Conservation (phyloP, 2,329 filamentous ascomycete species). For the Westerdykella ornata region DNA sequence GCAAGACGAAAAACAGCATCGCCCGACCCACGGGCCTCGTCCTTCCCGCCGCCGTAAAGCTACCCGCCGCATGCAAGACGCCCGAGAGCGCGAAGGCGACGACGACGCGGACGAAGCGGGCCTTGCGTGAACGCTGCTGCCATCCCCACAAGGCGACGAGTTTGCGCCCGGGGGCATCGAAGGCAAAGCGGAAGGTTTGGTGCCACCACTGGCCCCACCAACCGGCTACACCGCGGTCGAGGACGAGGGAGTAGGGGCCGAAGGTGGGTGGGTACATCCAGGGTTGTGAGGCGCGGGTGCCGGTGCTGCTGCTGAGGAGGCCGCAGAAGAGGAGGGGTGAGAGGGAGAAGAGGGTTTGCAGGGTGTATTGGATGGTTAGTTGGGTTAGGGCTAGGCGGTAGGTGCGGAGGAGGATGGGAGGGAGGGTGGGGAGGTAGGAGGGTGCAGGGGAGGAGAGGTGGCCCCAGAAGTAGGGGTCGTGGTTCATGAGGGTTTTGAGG, state of each 20-base stretch:
- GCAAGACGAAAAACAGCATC: constrained; percentile 64
- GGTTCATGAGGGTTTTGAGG: constrained; percentile 60
- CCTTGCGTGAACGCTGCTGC: constrained; percentile 29
- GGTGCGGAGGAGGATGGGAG: constrained; percentile 41
- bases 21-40: constrained; percentile 46
- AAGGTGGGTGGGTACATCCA: constrained; percentile 58
- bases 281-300: constrained; percentile 52
- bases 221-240: constrained; percentile 66
- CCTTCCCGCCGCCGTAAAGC: constrained; percentile 55
- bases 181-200: constrained; percentile 73
- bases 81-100: constrained; percentile 62
- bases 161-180: constrained; percentile 54
- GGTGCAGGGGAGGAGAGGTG: constrained; percentile 40
- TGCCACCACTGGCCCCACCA: constrained; percentile 90
- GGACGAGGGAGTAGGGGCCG: constrained; percentile 48
- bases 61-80: constrained; percentile 64
- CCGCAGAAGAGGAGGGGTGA: constrained; percentile 56
- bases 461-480: constrained; percentile 71
- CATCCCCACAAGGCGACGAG: constrained; percentile 33
- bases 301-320: constrained; percentile 52
- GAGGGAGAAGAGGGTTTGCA: constrained; percentile 56
- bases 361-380: constrained; percentile 51
- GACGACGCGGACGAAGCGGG: constrained; percentile 38
- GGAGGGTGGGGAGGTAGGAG: constrained; percentile 41
- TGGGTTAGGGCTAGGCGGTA: constrained; percentile 55